A percentile compares a stretch with the other conserved stretches of the same genome.
phyloP scores from a whole-genome alignment of 2,329 filamentous ascomycete species.

The Fusarium sp. region DNA sequence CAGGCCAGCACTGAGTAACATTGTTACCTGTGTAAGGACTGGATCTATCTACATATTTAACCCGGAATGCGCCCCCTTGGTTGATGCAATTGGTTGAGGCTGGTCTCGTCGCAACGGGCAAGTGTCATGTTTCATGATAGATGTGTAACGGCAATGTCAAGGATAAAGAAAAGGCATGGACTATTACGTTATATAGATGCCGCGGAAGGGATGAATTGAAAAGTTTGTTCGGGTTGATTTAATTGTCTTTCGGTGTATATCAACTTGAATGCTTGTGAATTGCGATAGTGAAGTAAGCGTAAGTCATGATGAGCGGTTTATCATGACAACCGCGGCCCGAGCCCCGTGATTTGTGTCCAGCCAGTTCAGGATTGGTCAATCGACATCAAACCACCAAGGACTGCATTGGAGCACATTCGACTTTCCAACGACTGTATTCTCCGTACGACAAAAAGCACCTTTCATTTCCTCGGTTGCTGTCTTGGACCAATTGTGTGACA shows the following conservation, averaged over 20 bases:
- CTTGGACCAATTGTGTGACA: not conserved
- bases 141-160: conserved; percentile 35
- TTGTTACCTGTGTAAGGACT: conserved; percentile 17
- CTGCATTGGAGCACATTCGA: not conserved
- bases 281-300: not conserved
- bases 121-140: conserved; percentile 42
- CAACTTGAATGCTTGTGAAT: not conserved
- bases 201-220: conserved; percentile 41
- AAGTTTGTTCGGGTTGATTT: conserved; percentile 20
- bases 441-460: not conserved
- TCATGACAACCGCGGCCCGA: conserved; percentile 1
- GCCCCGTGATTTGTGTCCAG: not conserved
- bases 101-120: conserved; percentile 45
- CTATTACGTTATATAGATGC: conserved; percentile 6
- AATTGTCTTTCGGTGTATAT: not conserved
- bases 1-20: conserved; percentile 8
- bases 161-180: conserved; percentile 11
- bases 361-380: not conserved
- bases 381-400: not conserved
- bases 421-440: no score
- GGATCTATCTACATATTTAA: conserved; percentile 42
- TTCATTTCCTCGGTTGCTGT: not conserved
- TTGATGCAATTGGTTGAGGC: conserved; percentile 30
- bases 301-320: not conserved
- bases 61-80: conserved; percentile 46